These are phyloP conservation scores for Talaromyces sp. DNA, from an alignment of 2,329 filamentous ascomycete genomes.

Conservation along the genomic window DNA sequence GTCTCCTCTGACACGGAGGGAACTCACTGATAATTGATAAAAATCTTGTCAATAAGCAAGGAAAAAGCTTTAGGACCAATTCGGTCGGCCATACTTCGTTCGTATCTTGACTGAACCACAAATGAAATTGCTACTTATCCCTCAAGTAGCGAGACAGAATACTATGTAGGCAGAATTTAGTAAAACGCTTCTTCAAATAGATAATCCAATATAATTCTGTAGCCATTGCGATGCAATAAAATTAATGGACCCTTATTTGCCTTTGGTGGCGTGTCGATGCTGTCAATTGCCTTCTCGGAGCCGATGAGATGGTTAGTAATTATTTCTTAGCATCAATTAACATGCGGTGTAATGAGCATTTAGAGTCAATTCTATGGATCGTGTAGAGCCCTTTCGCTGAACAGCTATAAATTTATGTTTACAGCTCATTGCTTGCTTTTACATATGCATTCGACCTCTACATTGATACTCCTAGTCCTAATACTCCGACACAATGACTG, in stretches of 20 bases:
- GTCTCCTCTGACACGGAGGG: not conserved
- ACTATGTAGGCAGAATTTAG: not conserved
- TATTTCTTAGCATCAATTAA: not conserved
- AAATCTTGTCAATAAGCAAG: not conserved
- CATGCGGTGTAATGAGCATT: not conserved
- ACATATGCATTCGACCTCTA: not conserved
- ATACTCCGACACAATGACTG: not conserved
- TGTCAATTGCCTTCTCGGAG: not conserved
- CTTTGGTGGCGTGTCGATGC: not conserved
- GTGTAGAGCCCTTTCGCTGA: not conserved
- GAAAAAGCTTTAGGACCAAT: not conserved
- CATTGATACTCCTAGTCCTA: not conserved
- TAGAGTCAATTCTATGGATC: not conserved
- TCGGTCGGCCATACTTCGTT: not conserved
- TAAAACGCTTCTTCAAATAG: not conserved
- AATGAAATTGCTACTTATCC: not conserved
- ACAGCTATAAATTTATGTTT: not conserved
- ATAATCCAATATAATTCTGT: not conserved
- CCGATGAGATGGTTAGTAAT: not conserved
- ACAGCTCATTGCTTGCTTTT: not conserved
- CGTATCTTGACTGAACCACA: not conserved
- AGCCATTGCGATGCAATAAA: not conserved
- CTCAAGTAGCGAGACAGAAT: not conserved
- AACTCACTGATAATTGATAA: not conserved
- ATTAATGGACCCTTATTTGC: not conserved